Conservation (phyloP, 768 basidiomycete species). For the Boletus sp. region DNA sequence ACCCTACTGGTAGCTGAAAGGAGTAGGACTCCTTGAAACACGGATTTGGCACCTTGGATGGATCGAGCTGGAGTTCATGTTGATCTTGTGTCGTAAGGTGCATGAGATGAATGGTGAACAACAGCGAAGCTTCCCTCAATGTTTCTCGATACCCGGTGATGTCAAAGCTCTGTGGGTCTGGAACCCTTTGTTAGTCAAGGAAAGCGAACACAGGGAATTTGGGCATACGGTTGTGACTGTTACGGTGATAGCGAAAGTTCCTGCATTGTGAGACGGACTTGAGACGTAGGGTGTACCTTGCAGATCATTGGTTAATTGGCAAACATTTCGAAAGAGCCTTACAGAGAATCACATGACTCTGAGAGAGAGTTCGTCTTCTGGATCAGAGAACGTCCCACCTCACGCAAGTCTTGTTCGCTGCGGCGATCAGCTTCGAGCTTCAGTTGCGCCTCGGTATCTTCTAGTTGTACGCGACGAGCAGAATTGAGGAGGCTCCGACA, state of each 20-base stretch:
- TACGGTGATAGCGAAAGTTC: background rate
- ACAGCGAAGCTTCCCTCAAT: slow-evolving; percentile 17
- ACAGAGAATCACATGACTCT: slow-evolving; percentile 16
- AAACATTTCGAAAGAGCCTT: background rate
- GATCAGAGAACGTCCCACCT: slow-evolving; percentile 9
- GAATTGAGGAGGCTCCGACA: slow-evolving; percentile 10
- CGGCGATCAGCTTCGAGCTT: slow-evolving; percentile 10
- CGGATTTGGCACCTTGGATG: slow-evolving; percentile 18
- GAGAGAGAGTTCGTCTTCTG: slow-evolving; percentile 20
- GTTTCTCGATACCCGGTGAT: slow-evolving; percentile 19
- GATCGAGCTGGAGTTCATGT: slow-evolving; percentile 29
- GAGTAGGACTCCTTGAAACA: slow-evolving; percentile 25
- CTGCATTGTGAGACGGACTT: slow-evolving; percentile 1
- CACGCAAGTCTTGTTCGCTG: slow-evolving; percentile 16
- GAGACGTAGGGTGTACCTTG: slow-evolving; percentile 18
- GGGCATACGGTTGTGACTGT: slow-evolving; percentile 8
- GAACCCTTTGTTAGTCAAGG: background rate
- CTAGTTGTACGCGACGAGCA: slow-evolving; percentile 15
- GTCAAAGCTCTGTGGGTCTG: slow-evolving; percentile 16
- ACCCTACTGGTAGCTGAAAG: slow-evolving; percentile 23
- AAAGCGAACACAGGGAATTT: background rate
- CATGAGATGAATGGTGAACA: slow-evolving; percentile 28
- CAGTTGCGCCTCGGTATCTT: slow-evolving; percentile 14
- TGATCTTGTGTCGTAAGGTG: slow-evolving; percentile 29
- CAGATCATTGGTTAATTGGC: background rate